phyloP scores from a whole-genome alignment of 2,329 filamentous ascomycete genomes.

The Penicillium sp. region DNA sequence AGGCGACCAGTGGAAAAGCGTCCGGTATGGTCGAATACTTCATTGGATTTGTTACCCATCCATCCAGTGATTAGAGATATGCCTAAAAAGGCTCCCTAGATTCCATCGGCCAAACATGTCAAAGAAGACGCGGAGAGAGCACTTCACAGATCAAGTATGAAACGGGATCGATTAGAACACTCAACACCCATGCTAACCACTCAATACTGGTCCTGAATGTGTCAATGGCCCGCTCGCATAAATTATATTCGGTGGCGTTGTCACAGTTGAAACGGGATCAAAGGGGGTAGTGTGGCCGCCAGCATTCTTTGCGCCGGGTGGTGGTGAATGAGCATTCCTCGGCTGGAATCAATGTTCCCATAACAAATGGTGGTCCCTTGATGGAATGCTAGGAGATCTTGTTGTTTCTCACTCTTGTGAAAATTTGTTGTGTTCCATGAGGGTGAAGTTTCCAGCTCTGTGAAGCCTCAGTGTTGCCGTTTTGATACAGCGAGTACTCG shows the following conservation, averaged over 20 bases:
- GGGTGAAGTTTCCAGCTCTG: neutral
- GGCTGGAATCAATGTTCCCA: conserved; percentile 22
- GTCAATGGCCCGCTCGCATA: neutral
- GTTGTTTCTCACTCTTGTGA: conserved; percentile 8
- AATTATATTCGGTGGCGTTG: neutral
- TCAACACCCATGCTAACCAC: conserved; percentile 8
- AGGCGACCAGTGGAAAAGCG: neutral
- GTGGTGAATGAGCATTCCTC: conserved; percentile 35
- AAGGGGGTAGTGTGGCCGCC: conserved; percentile 19
- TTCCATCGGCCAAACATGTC: neutral
- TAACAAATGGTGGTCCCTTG: conserved; percentile 30
- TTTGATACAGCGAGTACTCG: neutral
- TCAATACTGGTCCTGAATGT: neutral
- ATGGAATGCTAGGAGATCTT: conserved; percentile 10
- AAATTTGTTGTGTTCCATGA: conserved; percentile 3
- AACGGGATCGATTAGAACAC: neutral
- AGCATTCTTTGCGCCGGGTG: conserved; percentile 31
- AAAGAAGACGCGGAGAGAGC: neutral
- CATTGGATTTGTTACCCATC: neutral
- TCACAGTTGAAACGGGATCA: neutral
- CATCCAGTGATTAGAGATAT: neutral
- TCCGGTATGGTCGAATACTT: neutral
- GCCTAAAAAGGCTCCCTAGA: neutral
- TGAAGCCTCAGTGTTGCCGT: conserved; percentile 2
- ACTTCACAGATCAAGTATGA: neutral